phyloP scores from a whole-genome alignment of 495 filamentous ascomycete genomes.

The Thermochaetoides thermophila region DNA sequence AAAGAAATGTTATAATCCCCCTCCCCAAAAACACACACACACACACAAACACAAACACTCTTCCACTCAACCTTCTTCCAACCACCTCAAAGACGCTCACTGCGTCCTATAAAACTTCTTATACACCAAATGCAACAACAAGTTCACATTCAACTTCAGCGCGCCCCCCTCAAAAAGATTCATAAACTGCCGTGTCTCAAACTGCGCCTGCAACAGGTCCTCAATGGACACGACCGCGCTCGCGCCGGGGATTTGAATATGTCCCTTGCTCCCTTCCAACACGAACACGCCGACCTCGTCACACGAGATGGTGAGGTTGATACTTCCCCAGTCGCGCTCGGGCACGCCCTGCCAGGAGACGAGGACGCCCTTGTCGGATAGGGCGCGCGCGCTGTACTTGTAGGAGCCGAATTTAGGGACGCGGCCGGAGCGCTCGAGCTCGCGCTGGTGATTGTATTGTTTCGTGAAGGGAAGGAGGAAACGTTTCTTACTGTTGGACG shows the following conservation, averaged over 20 bases:
- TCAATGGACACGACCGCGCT: conserved; percentile 83
- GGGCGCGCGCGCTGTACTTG: conserved; percentile 82
- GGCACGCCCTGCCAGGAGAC: conserved; percentile 73
- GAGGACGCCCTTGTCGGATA: conserved; percentile 86
- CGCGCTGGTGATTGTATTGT: conserved; percentile 94
- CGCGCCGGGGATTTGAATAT: conserved; percentile 91
- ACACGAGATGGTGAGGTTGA: conserved; percentile 84
- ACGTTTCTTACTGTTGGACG: conserved; percentile 57
- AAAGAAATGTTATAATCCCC: not conserved
- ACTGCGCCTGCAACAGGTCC: conserved; percentile 89
- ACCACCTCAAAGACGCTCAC: conserved; percentile 21
- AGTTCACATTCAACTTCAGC: conserved; percentile 85
- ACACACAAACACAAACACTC: not conserved
- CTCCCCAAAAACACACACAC: not conserved
- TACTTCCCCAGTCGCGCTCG: conserved; percentile 77
- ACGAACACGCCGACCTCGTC: conserved; percentile 93
- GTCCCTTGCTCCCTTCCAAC: conserved; percentile 79
- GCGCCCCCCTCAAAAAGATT: conserved; percentile 80
- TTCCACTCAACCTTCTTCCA: not conserved
- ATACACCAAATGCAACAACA: conserved; percentile 89
- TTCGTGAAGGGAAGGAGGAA: conserved; percentile 96
- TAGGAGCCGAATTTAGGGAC: conserved; percentile 94
- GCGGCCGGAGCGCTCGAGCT: conserved; percentile 78
- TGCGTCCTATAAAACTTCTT: conserved; percentile 91
- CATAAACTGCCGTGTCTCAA: conserved; percentile 90